Conservation (phyloP, 371 early-diverging fungal genomes). For the Umbelopsis sp. region DNA sequence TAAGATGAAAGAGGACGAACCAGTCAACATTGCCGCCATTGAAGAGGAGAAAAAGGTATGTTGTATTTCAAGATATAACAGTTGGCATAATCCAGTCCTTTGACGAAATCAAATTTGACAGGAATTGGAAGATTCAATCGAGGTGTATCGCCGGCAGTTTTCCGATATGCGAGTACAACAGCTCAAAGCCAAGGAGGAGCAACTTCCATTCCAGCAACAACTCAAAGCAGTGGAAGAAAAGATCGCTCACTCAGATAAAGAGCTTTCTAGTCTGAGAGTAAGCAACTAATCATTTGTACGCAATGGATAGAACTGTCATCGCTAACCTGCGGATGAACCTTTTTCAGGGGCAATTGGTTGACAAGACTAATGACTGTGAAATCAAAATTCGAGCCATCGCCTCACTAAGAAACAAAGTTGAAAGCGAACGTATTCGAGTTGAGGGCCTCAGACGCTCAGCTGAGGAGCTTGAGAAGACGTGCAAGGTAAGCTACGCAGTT, state of each 20-base stretch:
- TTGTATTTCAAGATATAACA: background rate
- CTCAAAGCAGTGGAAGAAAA: background rate
- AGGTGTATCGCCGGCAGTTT: slow-evolving; percentile 3
- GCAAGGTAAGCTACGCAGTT: background rate
- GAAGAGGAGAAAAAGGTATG: slow-evolving; percentile 52
- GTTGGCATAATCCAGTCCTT: background rate
- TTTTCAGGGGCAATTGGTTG: slow-evolving; percentile 17
- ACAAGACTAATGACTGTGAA: slow-evolving; percentile 13
- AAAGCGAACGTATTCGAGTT: slow-evolving; percentile 16
- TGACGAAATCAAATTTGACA: background rate
- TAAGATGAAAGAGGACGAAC: slow-evolving; percentile 64
- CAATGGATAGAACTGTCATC: too few relatives aligned
- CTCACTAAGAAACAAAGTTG: slow-evolving; percentile 31
- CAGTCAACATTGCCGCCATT: slow-evolving; percentile 61
- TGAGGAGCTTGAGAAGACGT: slow-evolving; percentile 7
- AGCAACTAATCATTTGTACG: background rate
- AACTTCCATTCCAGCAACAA: slow-evolving; percentile 2
- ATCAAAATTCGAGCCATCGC: slow-evolving; percentile 18
- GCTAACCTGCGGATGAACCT: background rate
- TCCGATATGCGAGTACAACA: background rate
- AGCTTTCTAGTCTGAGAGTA: background rate
- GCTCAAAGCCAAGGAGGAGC: background rate
- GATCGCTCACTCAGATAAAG: background rate
- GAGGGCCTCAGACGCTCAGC: slow-evolving; percentile 16
- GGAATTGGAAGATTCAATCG: slow-evolving; percentile 13